Evolutionary conservation across 2,329 filamentous ascomycete genomes (phyloP), one percentile per base, ranked within the genome.

Genomic region (Penicillium psychrosexuale): DNA sequence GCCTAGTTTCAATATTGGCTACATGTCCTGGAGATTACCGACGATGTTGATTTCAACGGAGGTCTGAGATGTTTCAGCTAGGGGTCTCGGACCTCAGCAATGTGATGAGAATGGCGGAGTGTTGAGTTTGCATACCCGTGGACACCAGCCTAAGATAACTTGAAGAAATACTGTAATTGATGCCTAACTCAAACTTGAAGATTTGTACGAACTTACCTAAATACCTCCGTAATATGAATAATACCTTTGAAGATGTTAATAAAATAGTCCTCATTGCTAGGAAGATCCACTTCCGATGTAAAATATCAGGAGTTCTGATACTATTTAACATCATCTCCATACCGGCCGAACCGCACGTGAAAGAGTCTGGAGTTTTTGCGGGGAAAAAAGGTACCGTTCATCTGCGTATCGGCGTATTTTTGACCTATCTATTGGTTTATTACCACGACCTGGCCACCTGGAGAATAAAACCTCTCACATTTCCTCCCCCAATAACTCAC

Each of bases 221-320:
- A 34, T 34, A 13, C 13, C 31, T 8, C 15, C 69, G 19, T 73
- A 72, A 61, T 85, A 82, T 0, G 80, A 77, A 66, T 85, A 82
- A 60, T 85, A 85, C 76, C 80, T 56, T 27, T 1, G 13, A 15
- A 34, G 5, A 5, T 17, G 2, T 28, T 8, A 37, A 7, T 12
- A 40, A 8, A 22, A 31, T 5, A 13, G 7, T 8, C 11, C 9
- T 28, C 1, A 11, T 28, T 17, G 17, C 5, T 17, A 11, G 28
- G 22, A 8, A 11, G 5, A 17, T 12, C 9, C 13, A 30, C 53
- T 24, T 17, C 17, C 27, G 34, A 34, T 43, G 47, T 50, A 44
- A 27, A 33, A 44, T 50, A 50, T 28, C 30, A 8, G 37, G 47
- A 50, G 38, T 50, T 50, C 13, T 44, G 17, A 43, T 13, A 34